Base-by-base conservation (phyloP, 2,329 filamentous ascomycete genomes). In the Ascochyta lentis region DNA sequence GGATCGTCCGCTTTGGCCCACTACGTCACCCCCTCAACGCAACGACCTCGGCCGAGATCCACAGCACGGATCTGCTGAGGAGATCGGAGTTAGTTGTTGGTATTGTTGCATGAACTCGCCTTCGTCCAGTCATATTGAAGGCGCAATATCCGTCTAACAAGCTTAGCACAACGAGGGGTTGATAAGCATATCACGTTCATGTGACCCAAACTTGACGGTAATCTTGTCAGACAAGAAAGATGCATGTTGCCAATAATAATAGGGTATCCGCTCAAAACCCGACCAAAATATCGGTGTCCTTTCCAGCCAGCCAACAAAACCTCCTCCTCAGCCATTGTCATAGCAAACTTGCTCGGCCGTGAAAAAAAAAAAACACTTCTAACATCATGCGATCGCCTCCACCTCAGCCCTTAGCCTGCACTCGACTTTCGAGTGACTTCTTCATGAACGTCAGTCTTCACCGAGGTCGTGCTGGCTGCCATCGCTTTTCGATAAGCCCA, bases 401-500 rank as follows among this genome's bases (percentile, higher is more conserved):
- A 7, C 13, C 3, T 12, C 13, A n/a, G 10, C 10, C 8, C 15
- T 31, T 29, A 47, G 31, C 37, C 48, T 5, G 24, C 31, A 19
- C 33, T 48, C 6, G 43, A 33, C 38, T 51, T 51, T 13, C 38
- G 38, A 19, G 43, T 39, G 26, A 46, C 39, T 22, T 51, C 53
- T 29, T 56, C 53, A 12, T 56, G 37, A 19, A n/a, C 5, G 3
- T 44, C 42, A 4, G 42, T 47, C 15, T 34, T 56, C 42, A 56
- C 33, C 13, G 55, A 58, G 13, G 49, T 43, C 6, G 50, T 33
- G 26, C 55, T 60, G 8, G 61, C 57, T 3, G 64, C 63, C 29
- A 69, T 47, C 4, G 64, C 65, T 47, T 63, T 63, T 22, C 68
- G 55, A 34, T 70, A 71, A 5, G 69, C 66, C 34, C 61, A 67